Percentiles rank a stretch among this genome's conserved stretches.
phyloP scores from a whole-genome alignment of 2,329 filamentous ascomycete species.

The Fusarium sp. region DNA sequence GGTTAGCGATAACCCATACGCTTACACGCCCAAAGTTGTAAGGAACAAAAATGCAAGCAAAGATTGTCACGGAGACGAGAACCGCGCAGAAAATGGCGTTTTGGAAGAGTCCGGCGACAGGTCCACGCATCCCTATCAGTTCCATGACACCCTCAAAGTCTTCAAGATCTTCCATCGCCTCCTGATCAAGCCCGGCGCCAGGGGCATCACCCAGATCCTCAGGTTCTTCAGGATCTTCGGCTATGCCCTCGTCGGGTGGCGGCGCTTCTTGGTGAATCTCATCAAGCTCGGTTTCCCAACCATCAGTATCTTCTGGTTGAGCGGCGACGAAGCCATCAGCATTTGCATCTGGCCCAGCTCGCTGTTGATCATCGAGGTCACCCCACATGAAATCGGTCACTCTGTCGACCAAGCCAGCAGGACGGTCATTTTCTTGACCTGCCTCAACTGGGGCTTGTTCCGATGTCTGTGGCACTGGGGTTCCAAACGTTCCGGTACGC shows the following conservation, averaged over 20 bases:
- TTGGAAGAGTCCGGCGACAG: slow-evolving; percentile 88
- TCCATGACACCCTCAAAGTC: slow-evolving; percentile 97
- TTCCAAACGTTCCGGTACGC: neutral
- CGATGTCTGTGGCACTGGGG: slow-evolving; percentile 3
- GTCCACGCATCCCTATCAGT: slow-evolving; percentile 94
- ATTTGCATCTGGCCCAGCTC: slow-evolving; percentile 51
- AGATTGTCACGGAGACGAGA: slow-evolving; percentile 86
- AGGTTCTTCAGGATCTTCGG: slow-evolving; percentile 40
- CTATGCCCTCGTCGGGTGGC: slow-evolving; percentile 38
- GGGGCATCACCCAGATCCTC: slow-evolving; percentile 73
- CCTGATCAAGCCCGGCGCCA: slow-evolving; percentile 76
- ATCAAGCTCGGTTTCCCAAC: slow-evolving; percentile 54
- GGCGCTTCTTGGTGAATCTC: slow-evolving; percentile 48
- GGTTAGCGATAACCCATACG: slow-evolving; percentile 82
- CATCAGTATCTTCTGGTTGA: slow-evolving; percentile 47
- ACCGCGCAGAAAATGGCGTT: slow-evolving; percentile 96
- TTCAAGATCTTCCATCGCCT: slow-evolving; percentile 85
- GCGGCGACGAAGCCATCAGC: slow-evolving; percentile 55
- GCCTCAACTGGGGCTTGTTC: slow-evolving; percentile 17
- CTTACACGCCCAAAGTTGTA: slow-evolving; percentile 92
- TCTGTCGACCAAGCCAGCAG: slow-evolving; percentile 44
- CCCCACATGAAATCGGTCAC: slow-evolving; percentile 73
- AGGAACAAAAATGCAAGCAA: slow-evolving; percentile 86
- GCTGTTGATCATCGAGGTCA: slow-evolving; percentile 56
- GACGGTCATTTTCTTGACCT: slow-evolving; percentile 24